Conservation (phyloP, 2,329 filamentous ascomycete species). For the Pestalotiopsis sp. region DNA sequence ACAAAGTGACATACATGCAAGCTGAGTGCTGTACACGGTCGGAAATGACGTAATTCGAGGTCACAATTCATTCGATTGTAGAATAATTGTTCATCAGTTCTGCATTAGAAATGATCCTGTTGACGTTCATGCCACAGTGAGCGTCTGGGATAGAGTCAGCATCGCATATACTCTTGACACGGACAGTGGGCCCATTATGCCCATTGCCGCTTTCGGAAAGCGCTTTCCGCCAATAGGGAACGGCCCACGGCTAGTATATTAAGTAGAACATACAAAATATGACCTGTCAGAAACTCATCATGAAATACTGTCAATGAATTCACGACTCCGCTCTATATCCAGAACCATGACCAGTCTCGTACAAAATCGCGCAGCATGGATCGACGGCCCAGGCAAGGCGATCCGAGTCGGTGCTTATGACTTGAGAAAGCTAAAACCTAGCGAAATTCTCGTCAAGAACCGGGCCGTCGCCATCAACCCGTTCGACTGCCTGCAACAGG, state of each 20-base stretch:
- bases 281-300: neutral
- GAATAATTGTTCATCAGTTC: too few relatives aligned
- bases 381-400: neutral
- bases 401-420: neutral
- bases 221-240: neutral
- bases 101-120: too few relatives aligned
- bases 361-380: slow-evolving; percentile 1
- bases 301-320: neutral
- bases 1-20: neutral
- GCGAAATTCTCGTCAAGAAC: slow-evolving; percentile 6
- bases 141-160: neutral
- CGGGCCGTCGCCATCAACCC: slow-evolving; percentile 13
- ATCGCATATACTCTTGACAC: neutral
- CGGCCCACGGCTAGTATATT: neutral
- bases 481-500: slow-evolving; percentile 12
- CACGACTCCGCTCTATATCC: neutral
- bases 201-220: slow-evolving; percentile 6
- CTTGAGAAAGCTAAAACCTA: neutral
- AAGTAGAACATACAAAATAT: neutral
- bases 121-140: too few relatives aligned
- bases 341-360: neutral
- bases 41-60: too few relatives aligned
- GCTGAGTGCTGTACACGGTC: too few relatives aligned
- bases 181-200: neutral
- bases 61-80: too few relatives aligned